These are phyloP conservation scores for Beauveria caledonica DNA, from an alignment of 2,329 filamentous ascomycete genomes.

Conservation along the genomic window DNA sequence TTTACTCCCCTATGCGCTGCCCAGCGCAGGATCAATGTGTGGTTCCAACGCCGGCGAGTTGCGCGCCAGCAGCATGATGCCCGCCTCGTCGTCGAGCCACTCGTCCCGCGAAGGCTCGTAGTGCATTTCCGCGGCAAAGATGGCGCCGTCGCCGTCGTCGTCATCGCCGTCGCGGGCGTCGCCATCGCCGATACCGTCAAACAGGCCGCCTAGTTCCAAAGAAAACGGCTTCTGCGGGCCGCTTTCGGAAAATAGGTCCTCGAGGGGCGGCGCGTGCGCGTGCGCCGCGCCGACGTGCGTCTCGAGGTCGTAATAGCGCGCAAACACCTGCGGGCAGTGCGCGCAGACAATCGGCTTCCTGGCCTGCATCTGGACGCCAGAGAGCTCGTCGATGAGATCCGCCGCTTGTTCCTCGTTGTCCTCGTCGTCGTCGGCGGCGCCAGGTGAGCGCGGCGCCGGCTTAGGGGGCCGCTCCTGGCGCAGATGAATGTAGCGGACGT, in stretches of 20 bases:
- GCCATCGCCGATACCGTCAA: constrained; percentile 17
- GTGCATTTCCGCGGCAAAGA: constrained; percentile 28
- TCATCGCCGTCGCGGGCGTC: constrained; percentile 9
- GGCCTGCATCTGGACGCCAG: constrained; percentile 31
- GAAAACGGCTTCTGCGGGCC: constrained; percentile 8
- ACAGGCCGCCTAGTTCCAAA: constrained; percentile 11
- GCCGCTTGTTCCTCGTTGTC: constrained; percentile 8
- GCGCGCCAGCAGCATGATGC: constrained; percentile 32
- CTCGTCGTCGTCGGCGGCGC: background rate
- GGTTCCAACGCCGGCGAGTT: constrained; percentile 19
- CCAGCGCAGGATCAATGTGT: constrained; percentile 27
- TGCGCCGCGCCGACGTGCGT: constrained; percentile 33
- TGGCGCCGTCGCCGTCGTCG: constrained; percentile 16
- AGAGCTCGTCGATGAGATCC: constrained; percentile 35
- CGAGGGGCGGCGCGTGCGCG: constrained; percentile 14
- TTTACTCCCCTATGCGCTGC: background rate
- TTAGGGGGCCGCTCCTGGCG: constrained; percentile 40
- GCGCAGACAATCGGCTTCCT: constrained; percentile 38
- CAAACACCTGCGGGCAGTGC: constrained; percentile 39
- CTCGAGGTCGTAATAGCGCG: constrained; percentile 42
- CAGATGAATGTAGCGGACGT: constrained; percentile 75
- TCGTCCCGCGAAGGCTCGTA: constrained; percentile 27
- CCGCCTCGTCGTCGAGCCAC: constrained; percentile 37
- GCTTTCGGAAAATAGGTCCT: constrained; percentile 15
- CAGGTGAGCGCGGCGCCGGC: constrained; percentile 13